These are phyloP conservation scores for Aspergillus cristatus DNA, from an alignment of 495 filamentous ascomycete genomes.

Conservation along the genomic window DNA sequence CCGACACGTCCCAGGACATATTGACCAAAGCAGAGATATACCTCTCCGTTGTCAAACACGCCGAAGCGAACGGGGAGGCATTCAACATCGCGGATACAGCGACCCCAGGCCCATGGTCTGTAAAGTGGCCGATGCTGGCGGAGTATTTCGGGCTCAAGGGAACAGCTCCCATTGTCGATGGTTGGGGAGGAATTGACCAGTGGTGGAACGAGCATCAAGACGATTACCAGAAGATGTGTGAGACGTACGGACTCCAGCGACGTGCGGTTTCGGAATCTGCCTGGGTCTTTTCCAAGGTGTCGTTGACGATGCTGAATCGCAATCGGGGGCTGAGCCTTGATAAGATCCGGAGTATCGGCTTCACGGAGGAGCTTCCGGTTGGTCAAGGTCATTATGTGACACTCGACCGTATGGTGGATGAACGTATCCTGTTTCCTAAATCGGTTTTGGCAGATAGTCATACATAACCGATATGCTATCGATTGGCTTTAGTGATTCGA, in stretches of 20 bases:
- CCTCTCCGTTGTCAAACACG: conserved; percentile 18
- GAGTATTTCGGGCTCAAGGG: conserved; percentile 30
- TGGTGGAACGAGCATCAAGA: conserved; percentile 11
- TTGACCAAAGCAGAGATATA: conserved; percentile 32
- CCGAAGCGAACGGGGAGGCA: conserved; percentile 43
- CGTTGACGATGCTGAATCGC: conserved; percentile 6
- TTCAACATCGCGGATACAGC: conserved; percentile 50
- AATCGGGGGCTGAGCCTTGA: conserved; percentile 11
- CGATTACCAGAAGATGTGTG: conserved; percentile 8
- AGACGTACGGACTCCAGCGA: conserved; percentile 4
- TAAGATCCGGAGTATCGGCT: conserved; percentile 11
- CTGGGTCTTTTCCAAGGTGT: conserved; percentile 11
- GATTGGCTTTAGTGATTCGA: too few relatives aligned
- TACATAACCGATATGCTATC: too few relatives aligned
- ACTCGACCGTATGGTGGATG: conserved; percentile 6
- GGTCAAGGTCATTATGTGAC: conserved; percentile 3
- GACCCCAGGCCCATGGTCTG: conserved; percentile 16
- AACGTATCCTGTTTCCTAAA: conserved; percentile 6
- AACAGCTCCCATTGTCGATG: conserved; percentile 1
- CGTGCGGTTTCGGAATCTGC: conserved; percentile 5
- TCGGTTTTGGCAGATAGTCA: conserved; percentile 2
- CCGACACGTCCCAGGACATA: conserved; percentile 31
- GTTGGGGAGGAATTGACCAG: conserved; percentile 3
- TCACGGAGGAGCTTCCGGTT: conserved; percentile 12
- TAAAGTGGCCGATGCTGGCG: conserved; percentile 10